Evolutionary conservation across 768 basidiomycete species (phyloP), one percentile per base, ranked within the genome.

Genomic region (Serpula lacrymans): DNA sequence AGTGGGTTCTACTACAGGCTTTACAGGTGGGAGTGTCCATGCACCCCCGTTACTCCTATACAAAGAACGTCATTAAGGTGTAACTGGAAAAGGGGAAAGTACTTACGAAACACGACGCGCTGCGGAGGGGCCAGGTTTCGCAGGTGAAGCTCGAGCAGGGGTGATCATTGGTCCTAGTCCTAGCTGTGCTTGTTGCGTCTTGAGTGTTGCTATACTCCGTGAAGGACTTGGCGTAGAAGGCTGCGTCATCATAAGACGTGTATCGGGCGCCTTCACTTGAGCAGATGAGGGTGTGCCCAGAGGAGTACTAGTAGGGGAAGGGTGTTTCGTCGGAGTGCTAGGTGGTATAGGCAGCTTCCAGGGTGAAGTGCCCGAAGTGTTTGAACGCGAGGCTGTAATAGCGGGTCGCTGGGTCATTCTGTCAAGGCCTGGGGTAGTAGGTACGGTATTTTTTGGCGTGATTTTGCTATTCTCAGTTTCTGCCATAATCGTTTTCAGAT

Each of bases 401-500:
- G 40, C 6, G 23, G 21, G 10, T 32, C 24, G 20, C 40, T 35
- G 6, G 12, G 42, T 8, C 26, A 13, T 36, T 52, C 34, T 4
- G 40, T 14, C 14, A 36, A 11, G 14, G 23, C 28, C 24, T 25
- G 16, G 23, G 46, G 26, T 23, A 39, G 21, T 35, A 17, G 12
- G 35, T n/a, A 30, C 47, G 9, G 50, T 24, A 28, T 45, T 18
- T 34, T 54, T 17, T 11, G 36, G 42, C 14, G 44, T 42, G 12
- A 37, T 52, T 40, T 50, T 60, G 22, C 45, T 58, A 12, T 53
- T 63, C 34, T 72, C 79, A 1, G 83, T 75, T 59, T 93, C 93
- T 0, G 84, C 88, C 77, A 97, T 89, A 42, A 97, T 78, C 12
- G 77, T 64, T 52, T 84, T 86, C 76, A 97, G 83, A 55, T 95